Conservation (phyloP, 2,329 filamentous ascomycete genomes). For the Colletotrichum lindemuthianum region DNA sequence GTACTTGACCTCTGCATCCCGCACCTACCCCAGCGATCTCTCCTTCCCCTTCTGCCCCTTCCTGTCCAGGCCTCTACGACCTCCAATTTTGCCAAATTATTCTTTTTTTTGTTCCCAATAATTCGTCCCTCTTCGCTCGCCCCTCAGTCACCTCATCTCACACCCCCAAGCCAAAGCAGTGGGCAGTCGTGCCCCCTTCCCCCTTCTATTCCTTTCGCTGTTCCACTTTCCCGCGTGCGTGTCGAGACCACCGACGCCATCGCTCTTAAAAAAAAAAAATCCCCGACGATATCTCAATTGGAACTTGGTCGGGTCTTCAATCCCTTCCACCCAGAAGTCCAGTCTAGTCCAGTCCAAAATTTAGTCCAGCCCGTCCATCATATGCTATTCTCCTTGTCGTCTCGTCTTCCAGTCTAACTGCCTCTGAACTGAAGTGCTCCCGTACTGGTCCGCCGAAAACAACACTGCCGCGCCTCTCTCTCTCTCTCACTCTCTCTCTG, state of each 20-base stretch:
- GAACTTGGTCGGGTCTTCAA: conserved; percentile 24
- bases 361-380: background rate
- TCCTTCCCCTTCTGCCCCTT: background rate
- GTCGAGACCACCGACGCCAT: conserved; percentile 32
- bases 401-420: background rate
- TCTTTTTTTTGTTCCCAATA: background rate
- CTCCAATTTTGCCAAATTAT: conserved; percentile 13
- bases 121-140: background rate
- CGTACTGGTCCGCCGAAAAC: no score
- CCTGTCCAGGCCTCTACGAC: background rate
- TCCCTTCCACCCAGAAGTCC: background rate
- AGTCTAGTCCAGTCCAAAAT: background rate
- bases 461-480: no score
- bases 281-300: conserved; percentile 35
- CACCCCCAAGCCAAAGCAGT: background rate
- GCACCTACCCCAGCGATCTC: no score
- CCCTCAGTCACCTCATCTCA: conserved; percentile 4
- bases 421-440: no score
- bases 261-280: conserved; percentile 29
- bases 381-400: conserved; percentile 11
- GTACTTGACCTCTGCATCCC: no score
- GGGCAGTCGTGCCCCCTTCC: background rate
- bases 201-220: conserved; percentile 22
- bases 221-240: conserved; percentile 31
- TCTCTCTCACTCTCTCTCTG: background rate